A percentile compares a stretch with the other conserved stretches of the same genome.
phyloP scores from a whole-genome alignment of 352 stramenopile genomes.

The Pythium chondricola region DNA sequence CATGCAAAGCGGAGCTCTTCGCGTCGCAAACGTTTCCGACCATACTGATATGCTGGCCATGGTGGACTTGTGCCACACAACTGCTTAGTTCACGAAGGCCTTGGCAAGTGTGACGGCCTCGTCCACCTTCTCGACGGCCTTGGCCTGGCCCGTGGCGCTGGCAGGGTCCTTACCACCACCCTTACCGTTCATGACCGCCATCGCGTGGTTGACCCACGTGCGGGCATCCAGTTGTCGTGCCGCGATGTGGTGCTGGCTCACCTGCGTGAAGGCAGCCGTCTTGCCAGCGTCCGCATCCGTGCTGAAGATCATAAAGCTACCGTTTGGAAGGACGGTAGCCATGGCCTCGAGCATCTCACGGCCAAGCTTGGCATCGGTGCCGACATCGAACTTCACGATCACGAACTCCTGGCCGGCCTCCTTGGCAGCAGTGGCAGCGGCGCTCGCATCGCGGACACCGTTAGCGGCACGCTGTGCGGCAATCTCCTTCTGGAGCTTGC shows the following conservation, averaged over 20 bases:
- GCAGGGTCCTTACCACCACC: slow-evolving; percentile 90
- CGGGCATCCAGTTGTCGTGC: slow-evolving; percentile 82
- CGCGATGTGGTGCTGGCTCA: slow-evolving; percentile 76
- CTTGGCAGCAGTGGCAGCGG: slow-evolving; percentile 49
- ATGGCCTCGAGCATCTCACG: slow-evolving; percentile 94
- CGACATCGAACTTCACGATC: slow-evolving; percentile 90
- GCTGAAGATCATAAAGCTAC: slow-evolving; percentile 92
- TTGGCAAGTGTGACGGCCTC: slow-evolving; percentile 65
- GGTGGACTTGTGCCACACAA: neutral
- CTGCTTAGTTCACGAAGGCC: slow-evolving; percentile 39
- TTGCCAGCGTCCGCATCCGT: slow-evolving; percentile 90
- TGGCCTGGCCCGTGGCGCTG: slow-evolving; percentile 74
- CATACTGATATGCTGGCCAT: no score
- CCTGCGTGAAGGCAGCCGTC: slow-evolving; percentile 90
- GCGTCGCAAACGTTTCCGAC: no score
- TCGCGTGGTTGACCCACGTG: slow-evolving; percentile 91
- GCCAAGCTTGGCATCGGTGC: slow-evolving; percentile 92
- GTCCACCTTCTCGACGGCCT: slow-evolving; percentile 65
- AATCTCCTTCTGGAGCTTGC: slow-evolving; percentile 77
- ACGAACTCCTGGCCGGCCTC: slow-evolving; percentile 62
- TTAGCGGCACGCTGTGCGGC: slow-evolving; percentile 61
- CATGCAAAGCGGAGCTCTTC: no score
- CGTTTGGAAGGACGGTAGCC: slow-evolving; percentile 59
- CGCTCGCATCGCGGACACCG: slow-evolving; percentile 52
- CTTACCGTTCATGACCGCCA: slow-evolving; percentile 91